Evolutionary conservation across 2,329 filamentous ascomycete species (phyloP), one percentile per base, ranked within the genome.

Genomic region (Claviceps lovelessii): DNA sequence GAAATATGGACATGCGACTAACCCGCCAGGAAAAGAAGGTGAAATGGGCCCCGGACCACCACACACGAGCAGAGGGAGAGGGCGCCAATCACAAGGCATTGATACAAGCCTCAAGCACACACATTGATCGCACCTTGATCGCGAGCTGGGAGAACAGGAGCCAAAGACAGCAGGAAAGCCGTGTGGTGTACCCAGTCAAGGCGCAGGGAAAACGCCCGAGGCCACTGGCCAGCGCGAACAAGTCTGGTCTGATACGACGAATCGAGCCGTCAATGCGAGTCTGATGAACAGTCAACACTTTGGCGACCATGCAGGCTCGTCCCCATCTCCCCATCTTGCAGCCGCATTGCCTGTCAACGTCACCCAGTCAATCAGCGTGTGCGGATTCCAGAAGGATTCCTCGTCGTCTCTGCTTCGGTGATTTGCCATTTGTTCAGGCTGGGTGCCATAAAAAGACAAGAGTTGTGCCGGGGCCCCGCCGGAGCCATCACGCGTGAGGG

Each of bases 1-100:
- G 19, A 53, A 48, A 47, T 45, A 39, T 53, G 54, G 54, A 37
- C 49, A 57, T 52, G 54, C 54, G 44, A 56, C 56, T 9, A 49
- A 54, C 44, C 49, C 23, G 49, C 56, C 56, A 55, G 52, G 52
- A 58, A 50, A 52, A 58, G 56, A 58, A 58, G 56, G 56, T 58
- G 54, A 56, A 50, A 46, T 39, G 49, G 50, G 51, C 55, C 53
- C 54, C 17, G 49, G 54, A 41, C 51, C 48, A 54, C 52, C 51
- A 52, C 56, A 54, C 51, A 52, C 56, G 51, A 54, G 39, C 29
- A 49, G 13, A 15, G 28, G 33, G 6, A 45, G 15, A 49, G 17
- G 51, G 23, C 51, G 54, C 56, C 56, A 58, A 56, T 58, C 56
- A 58, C 39, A 50, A 54, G 35, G 35, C 35, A 42, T 45, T 45